A percentile compares a stretch with the other conserved stretches of the same genome.
phyloP scores from a whole-genome alignment of 768 basidiomycete genomes.

The Lactarius quietus region DNA sequence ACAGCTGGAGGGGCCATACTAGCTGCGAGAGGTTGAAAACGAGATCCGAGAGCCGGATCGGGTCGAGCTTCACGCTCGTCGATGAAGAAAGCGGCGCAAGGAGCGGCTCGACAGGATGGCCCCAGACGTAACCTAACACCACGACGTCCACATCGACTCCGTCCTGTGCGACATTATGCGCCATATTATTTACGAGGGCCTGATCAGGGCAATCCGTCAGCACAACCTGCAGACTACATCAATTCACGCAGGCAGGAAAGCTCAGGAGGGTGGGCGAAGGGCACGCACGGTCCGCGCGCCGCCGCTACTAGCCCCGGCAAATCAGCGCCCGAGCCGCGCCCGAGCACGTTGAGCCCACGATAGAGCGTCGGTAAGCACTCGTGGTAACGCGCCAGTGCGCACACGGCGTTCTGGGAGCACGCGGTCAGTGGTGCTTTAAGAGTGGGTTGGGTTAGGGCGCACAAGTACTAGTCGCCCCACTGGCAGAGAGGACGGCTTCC shows the following conservation, averaged over 20 bases:
- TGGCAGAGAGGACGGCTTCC: conserved; percentile 78
- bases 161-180: too few relatives aligned
- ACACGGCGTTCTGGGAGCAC: conserved; percentile 81
- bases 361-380: conserved; percentile 52
- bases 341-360: conserved; percentile 53
- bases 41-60: conserved; percentile 88
- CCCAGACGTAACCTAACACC: conserved; percentile 76
- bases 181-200: too few relatives aligned
- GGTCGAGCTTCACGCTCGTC: conserved; percentile 47
- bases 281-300: conserved; percentile 62
- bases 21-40: conserved; percentile 95
- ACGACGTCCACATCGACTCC: neutral
- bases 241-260: too few relatives aligned
- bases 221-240: too few relatives aligned
- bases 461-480: conserved; percentile 85
- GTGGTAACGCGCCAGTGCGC: conserved; percentile 66
- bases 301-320: conserved; percentile 79
- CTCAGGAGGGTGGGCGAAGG: too few relatives aligned
- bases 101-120: conserved; percentile 49
- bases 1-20: neutral
- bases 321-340: conserved; percentile 92
- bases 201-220: too few relatives aligned
- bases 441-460: conserved; percentile 24
- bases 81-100: conserved; percentile 23
- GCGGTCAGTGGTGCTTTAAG: too few relatives aligned